Conservation (phyloP, 2,329 filamentous ascomycete species). For the Pseudocercospora vitis region DNA sequence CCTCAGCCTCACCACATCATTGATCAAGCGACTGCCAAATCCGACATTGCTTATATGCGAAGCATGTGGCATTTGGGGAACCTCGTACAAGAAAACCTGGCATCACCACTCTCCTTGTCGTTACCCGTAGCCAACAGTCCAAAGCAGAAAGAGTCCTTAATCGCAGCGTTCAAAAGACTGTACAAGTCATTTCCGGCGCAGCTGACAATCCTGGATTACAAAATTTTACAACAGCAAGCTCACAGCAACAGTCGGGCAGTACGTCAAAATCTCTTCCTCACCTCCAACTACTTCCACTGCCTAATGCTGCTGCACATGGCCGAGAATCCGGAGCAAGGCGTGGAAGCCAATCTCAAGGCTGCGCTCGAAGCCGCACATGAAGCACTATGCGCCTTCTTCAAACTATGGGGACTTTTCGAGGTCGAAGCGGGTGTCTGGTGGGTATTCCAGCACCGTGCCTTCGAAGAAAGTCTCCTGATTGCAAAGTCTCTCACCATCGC, state of each 20-base stretch:
- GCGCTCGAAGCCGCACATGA: conserved; percentile 75
- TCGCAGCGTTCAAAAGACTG: conserved; percentile 68
- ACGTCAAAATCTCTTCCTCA: conserved; percentile 73
- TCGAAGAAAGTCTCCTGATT: conserved; percentile 62
- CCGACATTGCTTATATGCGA: conserved; percentile 59
- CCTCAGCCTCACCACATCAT: conserved; percentile 38
- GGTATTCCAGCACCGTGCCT: conserved; percentile 79
- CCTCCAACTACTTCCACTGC: conserved; percentile 81
- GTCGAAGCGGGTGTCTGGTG: conserved; percentile 77
- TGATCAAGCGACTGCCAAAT: conserved; percentile 34
- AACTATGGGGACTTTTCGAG: conserved; percentile 68
- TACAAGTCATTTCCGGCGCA: conserved; percentile 71
- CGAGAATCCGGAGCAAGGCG: conserved; percentile 59
- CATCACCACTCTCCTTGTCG: conserved; percentile 70
- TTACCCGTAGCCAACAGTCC: conserved; percentile 69
- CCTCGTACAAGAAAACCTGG: conserved; percentile 74
- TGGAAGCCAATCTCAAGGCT: conserved; percentile 60
- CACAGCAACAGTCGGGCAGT: conserved; percentile 64
- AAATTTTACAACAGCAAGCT: conserved; percentile 59
- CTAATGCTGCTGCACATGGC: conserved; percentile 76
- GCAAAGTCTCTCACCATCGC: conserved; percentile 25
- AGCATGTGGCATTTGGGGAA: conserved; percentile 79
- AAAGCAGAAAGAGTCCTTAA: conserved; percentile 67
- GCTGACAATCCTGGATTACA: conserved; percentile 67
- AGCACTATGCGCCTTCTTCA: conserved; percentile 72